A percentile compares a stretch with the other conserved stretches of the same genome.
Evolutionary conservation across 1,139 yeast species (phyloP).

Genomic region (Candida smagusa): DNA sequence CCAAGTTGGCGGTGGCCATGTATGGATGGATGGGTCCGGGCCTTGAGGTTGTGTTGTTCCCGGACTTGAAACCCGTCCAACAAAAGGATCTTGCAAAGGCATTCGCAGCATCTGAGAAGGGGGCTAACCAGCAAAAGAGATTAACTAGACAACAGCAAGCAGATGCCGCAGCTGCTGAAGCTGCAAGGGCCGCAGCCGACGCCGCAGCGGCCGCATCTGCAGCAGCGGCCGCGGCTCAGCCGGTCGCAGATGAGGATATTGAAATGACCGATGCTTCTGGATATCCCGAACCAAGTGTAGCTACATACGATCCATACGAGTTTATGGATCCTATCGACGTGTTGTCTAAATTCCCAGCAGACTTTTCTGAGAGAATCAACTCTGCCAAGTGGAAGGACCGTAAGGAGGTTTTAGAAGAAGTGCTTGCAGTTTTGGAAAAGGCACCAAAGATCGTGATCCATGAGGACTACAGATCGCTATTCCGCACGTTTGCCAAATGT

Average conservation of each 20-base stretch:
- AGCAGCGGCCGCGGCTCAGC: slow-evolving; percentile 3
- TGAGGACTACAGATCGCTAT: slow-evolving; percentile 61
- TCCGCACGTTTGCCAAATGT: slow-evolving; percentile 63
- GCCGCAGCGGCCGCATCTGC: slow-evolving; percentile 14
- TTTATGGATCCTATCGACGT: slow-evolving; percentile 53
- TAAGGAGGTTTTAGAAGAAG: slow-evolving; percentile 78
- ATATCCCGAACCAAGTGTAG: slow-evolving; percentile 2
- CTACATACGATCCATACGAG: slow-evolving; percentile 36
- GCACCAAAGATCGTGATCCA: slow-evolving; percentile 36
- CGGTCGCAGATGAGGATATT: slow-evolving; percentile 28
- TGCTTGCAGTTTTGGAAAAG: slow-evolving; percentile 49
- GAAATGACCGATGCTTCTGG: slow-evolving; percentile 37
- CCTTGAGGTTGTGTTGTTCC: slow-evolving; percentile 57
- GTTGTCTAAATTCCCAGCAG: slow-evolving; percentile 60
- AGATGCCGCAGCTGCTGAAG: slow-evolving; percentile 16
- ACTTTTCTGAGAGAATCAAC: slow-evolving; percentile 51
- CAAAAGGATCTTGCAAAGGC: slow-evolving; percentile 76
- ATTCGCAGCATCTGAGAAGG: slow-evolving; percentile 52
- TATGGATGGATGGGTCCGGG: slow-evolving; percentile 76
- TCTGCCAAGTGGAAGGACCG: slow-evolving; percentile 90
- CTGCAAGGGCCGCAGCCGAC: slow-evolving; percentile 15
- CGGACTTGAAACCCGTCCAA: slow-evolving; percentile 84
- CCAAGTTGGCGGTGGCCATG: slow-evolving; percentile 64
- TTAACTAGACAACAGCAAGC: slow-evolving; percentile 49
- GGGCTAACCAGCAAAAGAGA: slow-evolving; percentile 53